These are phyloP conservation scores for Paxillus rubicundulus DNA, from an alignment of 768 basidiomycete genomes.

Conservation along the genomic window DNA sequence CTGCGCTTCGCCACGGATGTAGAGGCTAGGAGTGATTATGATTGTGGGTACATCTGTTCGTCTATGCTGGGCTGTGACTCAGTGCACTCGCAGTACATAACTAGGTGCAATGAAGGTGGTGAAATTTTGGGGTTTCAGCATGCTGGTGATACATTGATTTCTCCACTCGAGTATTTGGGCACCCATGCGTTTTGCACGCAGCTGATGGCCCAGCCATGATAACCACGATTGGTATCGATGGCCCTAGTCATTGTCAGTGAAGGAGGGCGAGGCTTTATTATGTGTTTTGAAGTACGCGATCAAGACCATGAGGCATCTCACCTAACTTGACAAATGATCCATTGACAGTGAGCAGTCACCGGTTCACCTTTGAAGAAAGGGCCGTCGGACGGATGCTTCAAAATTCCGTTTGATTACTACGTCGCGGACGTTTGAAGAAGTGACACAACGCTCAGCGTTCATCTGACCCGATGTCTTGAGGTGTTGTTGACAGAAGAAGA, in stretches of 20 bases:
- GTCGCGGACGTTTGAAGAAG: not conserved
- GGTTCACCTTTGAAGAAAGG: not conserved
- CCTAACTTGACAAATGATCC: not conserved
- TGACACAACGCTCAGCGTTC: not conserved
- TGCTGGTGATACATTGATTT: too few relatives aligned
- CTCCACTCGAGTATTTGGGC: too few relatives aligned
- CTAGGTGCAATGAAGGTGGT: too few relatives aligned
- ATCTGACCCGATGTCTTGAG: not conserved
- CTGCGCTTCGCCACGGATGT: too few relatives aligned
- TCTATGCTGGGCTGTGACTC: too few relatives aligned
- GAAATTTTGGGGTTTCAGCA: too few relatives aligned
- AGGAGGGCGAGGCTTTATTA: not conserved
- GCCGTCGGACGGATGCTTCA: too few relatives aligned
- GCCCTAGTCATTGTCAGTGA: slow-evolving; percentile 11
- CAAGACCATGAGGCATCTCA: slow-evolving; percentile 4
- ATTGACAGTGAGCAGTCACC: not conserved
- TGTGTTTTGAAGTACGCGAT: slow-evolving; percentile 12
- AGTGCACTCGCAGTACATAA: too few relatives aligned
- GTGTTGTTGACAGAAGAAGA: slow-evolving; percentile 3
- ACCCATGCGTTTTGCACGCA: slow-evolving; percentile 18
- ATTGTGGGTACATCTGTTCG: too few relatives aligned
- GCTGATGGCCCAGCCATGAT: slow-evolving; percentile 18
- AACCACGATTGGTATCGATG: slow-evolving; percentile 27
- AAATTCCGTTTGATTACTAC: not conserved
- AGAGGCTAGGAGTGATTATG: too few relatives aligned